Percentiles rank a stretch among this genome's conserved stretches.
phyloP scores from a whole-genome alignment of 2,329 filamentous ascomycete genomes.

The Pestalotiopsis sp. region DNA sequence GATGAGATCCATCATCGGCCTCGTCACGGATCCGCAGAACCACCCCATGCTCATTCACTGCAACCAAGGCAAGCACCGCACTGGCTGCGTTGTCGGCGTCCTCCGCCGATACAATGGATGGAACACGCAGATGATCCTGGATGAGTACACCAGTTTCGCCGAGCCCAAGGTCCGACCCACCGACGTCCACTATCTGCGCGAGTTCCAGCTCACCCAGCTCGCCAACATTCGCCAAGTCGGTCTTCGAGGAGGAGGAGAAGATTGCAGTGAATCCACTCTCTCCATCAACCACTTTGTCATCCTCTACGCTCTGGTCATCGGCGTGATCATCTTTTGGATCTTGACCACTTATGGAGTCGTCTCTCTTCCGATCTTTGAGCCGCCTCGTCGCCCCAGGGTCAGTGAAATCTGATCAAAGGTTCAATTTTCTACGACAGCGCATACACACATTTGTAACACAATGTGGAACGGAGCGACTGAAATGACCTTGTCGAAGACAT shows the following conservation, averaged over 20 bases:
- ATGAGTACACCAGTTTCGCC: constrained; percentile 74
- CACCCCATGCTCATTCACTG: constrained; percentile 87
- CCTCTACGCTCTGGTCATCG: constrained; percentile 35
- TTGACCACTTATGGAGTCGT: constrained; percentile 5
- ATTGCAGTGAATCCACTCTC: constrained; percentile 21
- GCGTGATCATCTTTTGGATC: constrained; percentile 38
- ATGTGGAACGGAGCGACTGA: neutral
- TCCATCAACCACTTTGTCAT: constrained; percentile 40
- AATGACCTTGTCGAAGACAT: neutral
- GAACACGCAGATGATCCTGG: constrained; percentile 62
- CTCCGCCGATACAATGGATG: constrained; percentile 75
- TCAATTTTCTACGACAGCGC: neutral
- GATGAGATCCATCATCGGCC: constrained; percentile 71
- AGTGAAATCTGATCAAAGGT: neutral
- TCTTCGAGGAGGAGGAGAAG: constrained; percentile 6
- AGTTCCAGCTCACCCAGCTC: constrained; percentile 47
- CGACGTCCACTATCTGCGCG: constrained; percentile 60
- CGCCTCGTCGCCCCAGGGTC: neutral
- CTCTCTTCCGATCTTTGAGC: neutral
- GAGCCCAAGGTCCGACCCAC: constrained; percentile 62
- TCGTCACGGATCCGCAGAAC: constrained; percentile 73
- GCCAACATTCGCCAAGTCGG: constrained; percentile 35
- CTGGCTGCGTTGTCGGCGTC: constrained; percentile 83
- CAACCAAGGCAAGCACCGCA: constrained; percentile 93
- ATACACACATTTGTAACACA: neutral